Base-by-base conservation (phyloP, 2,329 filamentous ascomycete genomes). In the Paracamarosporium sp. region DNA sequence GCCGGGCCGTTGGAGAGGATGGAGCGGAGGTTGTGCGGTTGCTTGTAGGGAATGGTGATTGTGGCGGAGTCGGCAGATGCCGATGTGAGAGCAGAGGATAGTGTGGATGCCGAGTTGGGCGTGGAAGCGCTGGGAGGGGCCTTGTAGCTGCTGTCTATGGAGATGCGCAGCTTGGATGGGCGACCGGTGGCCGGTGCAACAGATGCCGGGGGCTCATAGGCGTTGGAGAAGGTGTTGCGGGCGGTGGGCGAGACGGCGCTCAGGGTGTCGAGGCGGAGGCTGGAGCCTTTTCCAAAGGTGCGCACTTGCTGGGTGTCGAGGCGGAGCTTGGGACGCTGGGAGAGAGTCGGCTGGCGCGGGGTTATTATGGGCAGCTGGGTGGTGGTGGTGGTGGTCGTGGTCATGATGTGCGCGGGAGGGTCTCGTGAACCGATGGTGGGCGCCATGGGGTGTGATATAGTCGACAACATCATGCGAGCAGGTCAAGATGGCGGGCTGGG, bases 211-310 rank as follows among this genome's bases (percentile, higher is more conserved):
- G 78, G 74, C 53, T 85, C 81, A 64, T 86, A 86, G 50, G 84
- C 82, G 74, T 88, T 88, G 65, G 78, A 82, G 68, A 87, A 86
- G 50, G 86, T 88, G 72, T 88, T 88, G 65, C 83, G 80, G 40
- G 82, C 77, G 1, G 86, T 88, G 11, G 86, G 86, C 7, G 86
- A 88, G 28, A 82, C 80, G n/a, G 83, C 78, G 48, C 82, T 83
- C 22, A 85, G 75, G 2, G 82, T 82, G 43, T 83, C 80, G 46
- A 86, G 77, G 13, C 83, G 81, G 44, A 87, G 73, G 53, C 81
- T 82, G 24, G 82, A 81, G 35, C 80, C 81, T 60, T 82, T 85
- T 55, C 83, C 83, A 69, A 85, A 86, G 22, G 81, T 80, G 56
- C 76, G 71, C 11, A 75, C 65, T 50, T 81, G 77, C 12, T 82